Evolutionary conservation across 2,329 filamentous ascomycete genomes (phyloP).

Genomic region (Aspergillus ustus): DNA sequence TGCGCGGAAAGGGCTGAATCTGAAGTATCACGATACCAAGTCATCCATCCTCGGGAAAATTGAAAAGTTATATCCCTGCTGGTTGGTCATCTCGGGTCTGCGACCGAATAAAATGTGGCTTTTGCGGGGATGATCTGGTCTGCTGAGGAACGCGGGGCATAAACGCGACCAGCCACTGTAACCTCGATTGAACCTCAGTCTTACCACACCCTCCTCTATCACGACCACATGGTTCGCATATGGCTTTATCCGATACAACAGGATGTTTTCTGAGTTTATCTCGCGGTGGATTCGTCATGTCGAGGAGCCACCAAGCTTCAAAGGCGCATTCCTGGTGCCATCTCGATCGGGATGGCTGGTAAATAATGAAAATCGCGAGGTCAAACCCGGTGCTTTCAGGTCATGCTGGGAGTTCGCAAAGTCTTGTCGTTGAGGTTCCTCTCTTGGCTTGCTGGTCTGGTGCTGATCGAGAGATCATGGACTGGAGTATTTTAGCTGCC

Average conservation of each 20-base stretch:
- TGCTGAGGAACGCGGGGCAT: constrained; percentile 18
- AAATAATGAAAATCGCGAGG: constrained; percentile 1
- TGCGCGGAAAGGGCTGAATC: background rate
- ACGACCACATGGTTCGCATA: constrained; percentile 1
- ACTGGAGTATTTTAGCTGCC: constrained; percentile 18
- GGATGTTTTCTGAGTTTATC: background rate
- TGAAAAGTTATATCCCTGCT: background rate
- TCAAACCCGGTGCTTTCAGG: constrained; percentile 2
- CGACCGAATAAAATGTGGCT: constrained; percentile 12
- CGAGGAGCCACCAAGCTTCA: constrained; percentile 10
- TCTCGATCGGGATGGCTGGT: background rate
- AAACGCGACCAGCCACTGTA: constrained; percentile 10
- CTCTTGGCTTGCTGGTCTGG: constrained; percentile 3
- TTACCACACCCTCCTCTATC: constrained; percentile 3
- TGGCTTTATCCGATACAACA: constrained; percentile 1
- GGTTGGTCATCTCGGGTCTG: constrained; percentile 10
- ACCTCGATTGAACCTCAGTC: constrained; percentile 3
- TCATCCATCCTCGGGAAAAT: constrained; percentile 4
- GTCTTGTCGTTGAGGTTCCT: background rate
- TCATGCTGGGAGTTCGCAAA: constrained; percentile 2
- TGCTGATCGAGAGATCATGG: background rate
- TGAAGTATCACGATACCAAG: constrained; percentile 16
- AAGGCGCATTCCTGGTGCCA: constrained; percentile 7
- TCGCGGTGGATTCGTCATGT: constrained; percentile 1
- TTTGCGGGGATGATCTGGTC: constrained; percentile 24